phyloP scores from a whole-genome alignment of 106 monocot genomes.

The Posidonia australis region DNA sequence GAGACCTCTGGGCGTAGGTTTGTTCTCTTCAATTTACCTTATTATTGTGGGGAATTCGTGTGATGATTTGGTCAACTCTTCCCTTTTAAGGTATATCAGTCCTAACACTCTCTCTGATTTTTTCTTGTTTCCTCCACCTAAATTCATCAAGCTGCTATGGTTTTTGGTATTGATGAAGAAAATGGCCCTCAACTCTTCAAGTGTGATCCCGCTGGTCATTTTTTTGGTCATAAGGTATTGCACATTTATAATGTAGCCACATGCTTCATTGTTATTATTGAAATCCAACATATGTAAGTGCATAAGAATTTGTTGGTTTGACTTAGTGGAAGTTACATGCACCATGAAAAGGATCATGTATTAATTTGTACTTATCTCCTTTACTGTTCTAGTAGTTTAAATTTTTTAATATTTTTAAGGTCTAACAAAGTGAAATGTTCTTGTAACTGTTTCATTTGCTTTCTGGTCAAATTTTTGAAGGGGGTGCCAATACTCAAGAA shows the following conservation, averaged over 20 bases:
- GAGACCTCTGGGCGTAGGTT: conserved; percentile 98
- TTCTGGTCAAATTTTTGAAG: too few species aligned
- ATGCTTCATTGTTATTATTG: not conserved
- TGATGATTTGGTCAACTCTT: conserved; percentile 1
- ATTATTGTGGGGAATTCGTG: not conserved
- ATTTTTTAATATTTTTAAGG: too few species aligned
- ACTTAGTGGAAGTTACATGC: not conserved
- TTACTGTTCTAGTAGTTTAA: too few species aligned
- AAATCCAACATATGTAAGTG: not conserved
- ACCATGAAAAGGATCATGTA: too few species aligned
- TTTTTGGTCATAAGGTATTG: conserved; percentile 96
- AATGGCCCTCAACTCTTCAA: conserved; percentile 96
- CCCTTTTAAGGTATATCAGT: not conserved
- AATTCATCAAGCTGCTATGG: conserved; percentile 65
- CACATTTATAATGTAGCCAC: not conserved
- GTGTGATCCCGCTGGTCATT: conserved; percentile 99
- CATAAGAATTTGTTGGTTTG: not conserved
- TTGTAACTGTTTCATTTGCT: too few species aligned
- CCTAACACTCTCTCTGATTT: not conserved
- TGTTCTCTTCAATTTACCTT: conserved; percentile 18
- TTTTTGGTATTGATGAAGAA: conserved; percentile 96
- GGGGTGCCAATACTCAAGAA: too few species aligned
- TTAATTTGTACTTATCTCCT: too few species aligned
- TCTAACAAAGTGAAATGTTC: too few species aligned
- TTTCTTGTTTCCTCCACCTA: not conserved